Evolutionary conservation across 176 grass and related monocot genomes (phyloP), one percentile per base, ranked within the genome.

Genomic region (Oryza rufipogon): DNA sequence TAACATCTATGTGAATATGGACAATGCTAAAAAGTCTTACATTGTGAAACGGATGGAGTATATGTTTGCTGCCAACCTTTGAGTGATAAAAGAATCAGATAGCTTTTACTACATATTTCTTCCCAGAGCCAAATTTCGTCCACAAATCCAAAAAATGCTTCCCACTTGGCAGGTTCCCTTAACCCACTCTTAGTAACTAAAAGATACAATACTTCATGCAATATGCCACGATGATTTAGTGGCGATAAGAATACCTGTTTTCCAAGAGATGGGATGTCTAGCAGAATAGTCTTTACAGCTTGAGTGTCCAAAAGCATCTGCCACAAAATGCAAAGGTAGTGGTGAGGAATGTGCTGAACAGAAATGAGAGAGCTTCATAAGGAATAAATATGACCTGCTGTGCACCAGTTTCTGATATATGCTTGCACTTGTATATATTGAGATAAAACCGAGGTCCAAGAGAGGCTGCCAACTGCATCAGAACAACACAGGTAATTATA

Each of bases 231-330:
- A 75, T 64, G 19, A 70, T 70, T 80, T 63, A 68, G 47, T 74
- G 56, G 66, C 64, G 22, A 75, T 25, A 58, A 75, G 58, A 63
- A 77, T 89, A 95, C 96, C 96, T 94, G 93, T 82, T 99, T 99
- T 80, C 96, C 96, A 73, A 94, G 89, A 86, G 91, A 38, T 92
- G 96, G 96, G 68, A 99, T 96, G 82, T 99, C 96, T 61, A 99
- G 78, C 73, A 99, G 90, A 81, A 99, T 88, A 72, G 89, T 89
- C 84, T 99, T 99, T 39, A 99, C 93, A 4, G 96, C 96, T 81
- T 99, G 96, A 84, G 96, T 99, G 70, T 99, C 93, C 78, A 96
- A 88, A 82, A 99, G 89, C 96, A 99, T 99, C 96, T 99, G 86
- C 77, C 74, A 49, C 14, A 61, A 49, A 64, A 51, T 48, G 73